A percentile compares a stretch with the other conserved stretches of the same genome.
Evolutionary conservation across 495 filamentous ascomycete species (phyloP).

Genomic region (Corynascus novoguineensis): DNA sequence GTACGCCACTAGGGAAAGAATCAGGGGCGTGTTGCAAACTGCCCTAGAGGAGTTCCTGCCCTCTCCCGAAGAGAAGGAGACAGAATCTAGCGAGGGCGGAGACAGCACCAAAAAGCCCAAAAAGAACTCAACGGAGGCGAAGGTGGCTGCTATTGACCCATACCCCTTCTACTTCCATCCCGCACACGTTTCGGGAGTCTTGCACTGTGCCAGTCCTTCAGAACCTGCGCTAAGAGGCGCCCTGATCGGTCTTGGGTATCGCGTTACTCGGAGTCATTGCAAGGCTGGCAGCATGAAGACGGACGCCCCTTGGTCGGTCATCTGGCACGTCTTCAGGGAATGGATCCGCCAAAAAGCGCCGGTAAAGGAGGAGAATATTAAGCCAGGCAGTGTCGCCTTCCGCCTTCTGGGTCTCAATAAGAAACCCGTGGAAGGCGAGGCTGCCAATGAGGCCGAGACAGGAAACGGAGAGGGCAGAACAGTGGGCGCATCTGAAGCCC

Average conservation of each 20-base stretch:
- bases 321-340: slow-evolving; percentile 93
- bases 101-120: slow-evolving; percentile 23
- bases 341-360: slow-evolving; percentile 76
- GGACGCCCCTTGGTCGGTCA: slow-evolving; percentile 76
- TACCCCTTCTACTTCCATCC: slow-evolving; percentile 88
- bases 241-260: slow-evolving; percentile 71
- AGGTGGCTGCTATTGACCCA: slow-evolving; percentile 55
- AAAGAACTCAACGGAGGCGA: slow-evolving; percentile 36
- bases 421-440: slow-evolving; percentile 19
- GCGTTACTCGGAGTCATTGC: slow-evolving; percentile 74
- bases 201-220: slow-evolving; percentile 72
- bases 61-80: slow-evolving; percentile 27
- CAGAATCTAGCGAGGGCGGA: slow-evolving; percentile 11
- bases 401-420: slow-evolving; percentile 46
- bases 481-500: background rate
- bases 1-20: slow-evolving; percentile 72
- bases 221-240: slow-evolving; percentile 72
- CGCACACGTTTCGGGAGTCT: slow-evolving; percentile 58
- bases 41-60: slow-evolving; percentile 67
- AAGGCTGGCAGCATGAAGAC: slow-evolving; percentile 87
- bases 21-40: slow-evolving; percentile 86
- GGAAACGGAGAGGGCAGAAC: slow-evolving; percentile 1
- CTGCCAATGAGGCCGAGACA: background rate
- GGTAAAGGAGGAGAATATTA: slow-evolving; percentile 63
- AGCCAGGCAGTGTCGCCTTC: slow-evolving; percentile 61